These are phyloP conservation scores for Henningerozyma blattae DNA, from an alignment of 805 yeast species.

Conservation along the genomic window DNA sequence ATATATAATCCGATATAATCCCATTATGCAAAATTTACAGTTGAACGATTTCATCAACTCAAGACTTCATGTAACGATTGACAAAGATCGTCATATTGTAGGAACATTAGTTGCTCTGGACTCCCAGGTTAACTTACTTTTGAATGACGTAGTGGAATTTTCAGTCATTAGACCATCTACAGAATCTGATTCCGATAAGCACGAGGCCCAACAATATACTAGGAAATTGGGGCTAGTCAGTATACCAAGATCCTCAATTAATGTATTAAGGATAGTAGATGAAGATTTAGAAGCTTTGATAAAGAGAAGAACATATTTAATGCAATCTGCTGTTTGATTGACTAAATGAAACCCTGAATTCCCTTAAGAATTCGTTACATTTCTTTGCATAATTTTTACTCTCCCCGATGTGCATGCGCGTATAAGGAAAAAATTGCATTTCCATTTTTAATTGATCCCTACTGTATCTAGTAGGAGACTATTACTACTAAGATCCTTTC, in stretches of 20 bases:
- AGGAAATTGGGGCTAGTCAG: conserved; percentile 44
- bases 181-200: conserved; percentile 10
- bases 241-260: conserved; percentile 33
- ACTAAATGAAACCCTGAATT: no score
- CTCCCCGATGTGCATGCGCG: no score
- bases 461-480: no score
- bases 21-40: conserved; percentile 7
- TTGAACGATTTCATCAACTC: conserved; percentile 21
- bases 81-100: conserved; percentile 24
- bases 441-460: no score
- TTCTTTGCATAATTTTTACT: no score
- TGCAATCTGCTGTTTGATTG: no score
- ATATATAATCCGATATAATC: neutral
- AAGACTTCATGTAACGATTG: conserved; percentile 25
- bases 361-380: no score
- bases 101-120: conserved; percentile 34
- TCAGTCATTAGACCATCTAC: neutral
- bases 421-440: no score
- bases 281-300: conserved; percentile 18
- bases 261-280: conserved; percentile 11
- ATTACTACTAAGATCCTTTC: no score
- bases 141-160: conserved; percentile 29
- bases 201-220: conserved; percentile 3
- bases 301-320: no score
- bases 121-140: conserved; percentile 30